Evolutionary conservation across 2,329 filamentous ascomycete genomes (phyloP).

Genomic region (Arthrobotrys pseudoclavata): DNA sequence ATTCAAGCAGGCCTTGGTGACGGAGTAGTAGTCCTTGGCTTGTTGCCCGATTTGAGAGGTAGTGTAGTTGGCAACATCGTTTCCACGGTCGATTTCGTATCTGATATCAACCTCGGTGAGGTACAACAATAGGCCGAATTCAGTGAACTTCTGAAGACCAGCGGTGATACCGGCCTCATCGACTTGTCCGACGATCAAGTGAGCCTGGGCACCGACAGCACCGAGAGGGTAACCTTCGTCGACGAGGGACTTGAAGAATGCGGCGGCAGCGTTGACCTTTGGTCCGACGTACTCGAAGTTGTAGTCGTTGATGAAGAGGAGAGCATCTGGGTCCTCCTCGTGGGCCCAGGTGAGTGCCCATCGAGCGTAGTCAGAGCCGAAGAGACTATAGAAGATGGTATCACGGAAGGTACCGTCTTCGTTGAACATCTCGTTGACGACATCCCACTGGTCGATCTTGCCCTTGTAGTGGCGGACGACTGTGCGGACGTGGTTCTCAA

Average conservation of each 20-base stretch:
- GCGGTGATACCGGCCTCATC: slow-evolving; percentile 52
- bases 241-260: slow-evolving; percentile 64
- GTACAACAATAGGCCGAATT: slow-evolving; percentile 49
- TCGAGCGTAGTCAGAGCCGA: slow-evolving; percentile 72
- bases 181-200: slow-evolving; percentile 58
- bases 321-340: slow-evolving; percentile 71
- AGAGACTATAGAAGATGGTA: slow-evolving; percentile 71
- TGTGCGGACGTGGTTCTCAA: slow-evolving; percentile 74
- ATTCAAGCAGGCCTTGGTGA: slow-evolving; percentile 58
- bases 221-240: slow-evolving; percentile 51
- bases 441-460: slow-evolving; percentile 75
- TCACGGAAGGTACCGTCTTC: slow-evolving; percentile 72
- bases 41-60: slow-evolving; percentile 49
- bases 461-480: slow-evolving; percentile 73
- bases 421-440: slow-evolving; percentile 75
- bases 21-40: slow-evolving; percentile 57
- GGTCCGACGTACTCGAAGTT: slow-evolving; percentile 71
- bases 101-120: slow-evolving; percentile 58
- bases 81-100: slow-evolving; percentile 56
- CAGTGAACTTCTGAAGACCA: slow-evolving; percentile 47
- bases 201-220: slow-evolving; percentile 57
- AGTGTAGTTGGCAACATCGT: slow-evolving; percentile 57
- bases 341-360: slow-evolving; percentile 73
- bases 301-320: slow-evolving; percentile 76
- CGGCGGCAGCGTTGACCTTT: slow-evolving; percentile 68